Evolutionary conservation across 768 basidiomycete genomes (phyloP).

Genomic region (Polyporus arcularius): DNA sequence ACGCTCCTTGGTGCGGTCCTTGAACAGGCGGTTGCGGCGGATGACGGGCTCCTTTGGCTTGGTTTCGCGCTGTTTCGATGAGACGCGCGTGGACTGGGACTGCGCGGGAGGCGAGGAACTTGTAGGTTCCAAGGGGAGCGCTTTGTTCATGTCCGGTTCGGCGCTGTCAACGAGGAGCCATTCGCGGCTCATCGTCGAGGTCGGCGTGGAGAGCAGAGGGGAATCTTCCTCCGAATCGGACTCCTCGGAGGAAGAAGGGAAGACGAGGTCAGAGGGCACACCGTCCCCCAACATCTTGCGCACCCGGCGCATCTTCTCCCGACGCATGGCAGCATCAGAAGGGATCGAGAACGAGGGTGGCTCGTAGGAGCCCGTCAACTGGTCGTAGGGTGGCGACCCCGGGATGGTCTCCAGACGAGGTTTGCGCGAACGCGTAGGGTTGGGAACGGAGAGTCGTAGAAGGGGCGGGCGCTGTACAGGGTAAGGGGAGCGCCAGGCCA

Average conservation of each 20-base stretch:
- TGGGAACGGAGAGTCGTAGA: slow-evolving; percentile 19
- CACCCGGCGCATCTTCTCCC: slow-evolving; percentile 64
- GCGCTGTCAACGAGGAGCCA: slow-evolving; percentile 13
- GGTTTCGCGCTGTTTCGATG: not conserved
- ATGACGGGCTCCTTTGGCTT: not conserved
- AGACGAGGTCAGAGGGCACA: slow-evolving; percentile 63
- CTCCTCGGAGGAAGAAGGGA: slow-evolving; percentile 36
- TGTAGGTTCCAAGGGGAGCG: not conserved
- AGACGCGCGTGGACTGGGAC: not conserved
- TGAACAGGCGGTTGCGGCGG: slow-evolving; percentile 5
- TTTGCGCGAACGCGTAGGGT: slow-evolving; percentile 7
- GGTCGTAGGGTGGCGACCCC: slow-evolving; percentile 17
- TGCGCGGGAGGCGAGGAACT: not conserved
- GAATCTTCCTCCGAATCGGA: slow-evolving; percentile 19
- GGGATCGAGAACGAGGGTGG: slow-evolving; percentile 39
- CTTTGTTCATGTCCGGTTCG: not conserved
- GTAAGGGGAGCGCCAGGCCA: slow-evolving; percentile 23
- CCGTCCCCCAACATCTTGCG: slow-evolving; percentile 62
- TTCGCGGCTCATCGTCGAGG: slow-evolving; percentile 12
- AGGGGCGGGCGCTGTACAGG: slow-evolving; percentile 24
- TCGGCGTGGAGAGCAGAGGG: slow-evolving; percentile 13
- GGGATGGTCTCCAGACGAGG: slow-evolving; percentile 20
- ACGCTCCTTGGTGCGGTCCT: slow-evolving; percentile 7
- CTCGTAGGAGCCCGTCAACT: not conserved
- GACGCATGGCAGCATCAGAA: slow-evolving; percentile 42